Evolutionary conservation across 2,329 filamentous ascomycete species (phyloP).

Genomic region (Dactylella cylindrospora): DNA sequence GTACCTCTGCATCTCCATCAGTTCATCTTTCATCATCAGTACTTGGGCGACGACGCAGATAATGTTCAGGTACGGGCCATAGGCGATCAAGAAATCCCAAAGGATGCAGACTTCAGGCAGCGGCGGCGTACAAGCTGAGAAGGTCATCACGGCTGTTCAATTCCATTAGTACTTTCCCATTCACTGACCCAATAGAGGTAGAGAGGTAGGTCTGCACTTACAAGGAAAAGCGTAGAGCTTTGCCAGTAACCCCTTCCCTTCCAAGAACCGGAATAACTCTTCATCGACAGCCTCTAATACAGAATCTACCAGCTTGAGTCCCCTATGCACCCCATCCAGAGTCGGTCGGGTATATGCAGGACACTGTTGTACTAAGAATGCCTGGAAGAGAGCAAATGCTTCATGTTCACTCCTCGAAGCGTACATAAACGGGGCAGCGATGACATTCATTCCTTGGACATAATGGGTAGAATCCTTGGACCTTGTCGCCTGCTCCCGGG

Average conservation of each 20-base stretch:
- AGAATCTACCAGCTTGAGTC: conserved; percentile 85
- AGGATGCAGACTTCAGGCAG: conserved; percentile 87
- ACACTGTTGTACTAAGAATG: conserved; percentile 81
- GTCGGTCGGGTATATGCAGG: conserved; percentile 92
- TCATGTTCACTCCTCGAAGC: conserved; percentile 91
- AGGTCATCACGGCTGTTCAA: conserved; percentile 69
- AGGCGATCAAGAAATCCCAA: conserved; percentile 97
- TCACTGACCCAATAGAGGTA: neutral
- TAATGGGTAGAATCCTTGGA: conserved; percentile 77
- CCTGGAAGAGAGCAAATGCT: conserved; percentile 87
- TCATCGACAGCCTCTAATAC: conserved; percentile 88
- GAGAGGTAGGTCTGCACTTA: conserved; percentile 25
- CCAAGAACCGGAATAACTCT: conserved; percentile 79
- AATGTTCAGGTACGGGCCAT: conserved; percentile 91
- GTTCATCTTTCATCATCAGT: conserved; percentile 79
- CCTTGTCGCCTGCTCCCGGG: conserved; percentile 72
- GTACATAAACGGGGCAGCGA: conserved; percentile 93
- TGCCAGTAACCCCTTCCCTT: conserved; percentile 81
- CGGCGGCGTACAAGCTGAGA: conserved; percentile 94
- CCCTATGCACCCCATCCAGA: conserved; percentile 96
- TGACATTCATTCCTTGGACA: conserved; percentile 98
- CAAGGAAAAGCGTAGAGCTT: conserved; percentile 94
- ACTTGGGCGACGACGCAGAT: conserved; percentile 95
- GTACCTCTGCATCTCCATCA: conserved; percentile 81
- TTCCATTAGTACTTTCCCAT: too few relatives aligned